Evolutionary conservation across 169 alveolate genomes (phyloP), one percentile per base, ranked within the genome.

Genomic region (Plasmodium cynomolgi): DNA sequence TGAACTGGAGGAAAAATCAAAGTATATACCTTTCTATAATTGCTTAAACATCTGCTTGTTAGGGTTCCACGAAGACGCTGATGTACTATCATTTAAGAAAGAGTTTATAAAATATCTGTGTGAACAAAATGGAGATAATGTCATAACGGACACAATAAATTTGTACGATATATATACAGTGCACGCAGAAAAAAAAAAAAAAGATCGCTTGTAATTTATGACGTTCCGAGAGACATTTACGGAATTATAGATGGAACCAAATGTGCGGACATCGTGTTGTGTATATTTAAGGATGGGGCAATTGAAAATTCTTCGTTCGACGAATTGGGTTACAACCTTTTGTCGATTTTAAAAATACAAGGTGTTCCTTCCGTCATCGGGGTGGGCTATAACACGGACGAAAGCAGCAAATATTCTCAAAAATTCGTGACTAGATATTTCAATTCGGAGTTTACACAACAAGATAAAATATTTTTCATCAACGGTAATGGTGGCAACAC

Each of bases 341-440:
- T 96, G 81, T 95, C 97, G 26, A 88, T 93, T 20, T 54, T 96
- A 37, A 88, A 96, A 88, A 92, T 85, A 44, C 98, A 96, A 92
- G 98, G 98, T 5, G 95, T 96, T 31, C 98, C 98, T 17, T 83
- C 98, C 39, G 96, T 96, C 39, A 96, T 96, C 20, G 97, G 98
- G 31, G 84, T 96, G 37, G 93, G 96, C 23, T 77, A 95, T 23
- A 96, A 95, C 68, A 83, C 93, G 34, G 68, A 62, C 71, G 93
- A 96, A 50, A 58, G 82, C 26, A 84, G 79, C 6, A 92, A 90
- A 26, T 5, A 50, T 62, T 81, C 94, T n/a, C 83, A 90, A 7
- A 79, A 68, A 58, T 90, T 95, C 23, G 97, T 95, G 20, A 33
- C 74, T 26, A 94, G 98, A 20, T 96, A 96, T 84, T 96, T 96